Conservation (phyloP, 352 stramenopile genomes). For the Pilasporangium apinafurcum region DNA sequence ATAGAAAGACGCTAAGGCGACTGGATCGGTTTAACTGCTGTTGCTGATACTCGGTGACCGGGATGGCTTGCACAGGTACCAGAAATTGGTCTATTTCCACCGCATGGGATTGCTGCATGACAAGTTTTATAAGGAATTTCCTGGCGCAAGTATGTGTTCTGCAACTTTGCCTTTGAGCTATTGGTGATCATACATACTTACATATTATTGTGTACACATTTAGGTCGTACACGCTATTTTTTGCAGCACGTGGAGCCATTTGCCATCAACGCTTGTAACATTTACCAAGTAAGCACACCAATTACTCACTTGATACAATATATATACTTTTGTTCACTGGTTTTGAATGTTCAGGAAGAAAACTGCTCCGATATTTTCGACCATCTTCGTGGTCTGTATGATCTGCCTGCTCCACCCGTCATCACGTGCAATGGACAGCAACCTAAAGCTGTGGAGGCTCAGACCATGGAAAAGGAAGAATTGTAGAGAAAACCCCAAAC, state of each 20-base stretch:
- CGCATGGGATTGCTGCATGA: constrained; percentile 59
- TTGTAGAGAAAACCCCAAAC: constrained; percentile 14
- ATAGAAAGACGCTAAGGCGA: no score
- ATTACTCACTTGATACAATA: neutral
- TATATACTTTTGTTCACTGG: neutral
- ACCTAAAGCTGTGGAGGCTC: constrained; percentile 3
- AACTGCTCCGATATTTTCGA: constrained; percentile 61
- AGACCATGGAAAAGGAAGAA: constrained; percentile 40
- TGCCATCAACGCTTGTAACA: constrained; percentile 39
- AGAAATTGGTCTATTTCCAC: constrained; percentile 71
- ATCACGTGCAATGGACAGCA: constrained; percentile 23
- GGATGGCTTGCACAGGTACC: constrained; percentile 31
- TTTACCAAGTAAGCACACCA: constrained; percentile 31
- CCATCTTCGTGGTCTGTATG: constrained; percentile 51
- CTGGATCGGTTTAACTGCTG: no score
- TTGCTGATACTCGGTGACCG: neutral
- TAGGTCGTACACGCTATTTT: constrained; percentile 49
- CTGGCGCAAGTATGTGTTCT: constrained; percentile 28
- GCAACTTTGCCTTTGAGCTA: neutral
- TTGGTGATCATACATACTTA: neutral
- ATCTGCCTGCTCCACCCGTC: constrained; percentile 19
- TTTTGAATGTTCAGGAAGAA: constrained; percentile 18
- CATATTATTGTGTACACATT: neutral
- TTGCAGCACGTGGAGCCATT: constrained; percentile 64
- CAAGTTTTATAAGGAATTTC: constrained; percentile 59